Evolutionary conservation across 2,329 filamentous ascomycete species (phyloP).

Genomic region (Metarhizium brunneum): DNA sequence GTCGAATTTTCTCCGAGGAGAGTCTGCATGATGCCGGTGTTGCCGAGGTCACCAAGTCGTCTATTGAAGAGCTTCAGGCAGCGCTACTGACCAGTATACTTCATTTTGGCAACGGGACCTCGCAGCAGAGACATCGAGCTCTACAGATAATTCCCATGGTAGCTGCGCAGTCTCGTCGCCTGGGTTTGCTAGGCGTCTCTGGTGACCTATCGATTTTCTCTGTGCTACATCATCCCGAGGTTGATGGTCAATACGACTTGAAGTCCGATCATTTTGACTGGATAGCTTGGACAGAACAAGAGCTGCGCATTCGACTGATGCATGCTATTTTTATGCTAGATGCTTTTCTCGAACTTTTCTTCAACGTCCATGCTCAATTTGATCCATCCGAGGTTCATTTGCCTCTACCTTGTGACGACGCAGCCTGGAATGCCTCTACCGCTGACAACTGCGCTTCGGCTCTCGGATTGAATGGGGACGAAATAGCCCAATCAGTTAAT

Average conservation of each 20-base stretch:
- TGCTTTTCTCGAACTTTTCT: slow-evolving; percentile 58
- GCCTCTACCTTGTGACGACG: slow-evolving; percentile 64
- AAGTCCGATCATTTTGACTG: slow-evolving; percentile 34
- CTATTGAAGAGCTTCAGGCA: slow-evolving; percentile 60
- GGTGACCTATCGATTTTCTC: slow-evolving; percentile 27
- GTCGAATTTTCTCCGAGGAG: slow-evolving; percentile 32
- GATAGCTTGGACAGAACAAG: slow-evolving; percentile 60
- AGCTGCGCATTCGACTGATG: slow-evolving; percentile 57
- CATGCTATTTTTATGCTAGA: slow-evolving; percentile 57
- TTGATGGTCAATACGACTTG: slow-evolving; percentile 33
- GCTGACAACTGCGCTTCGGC: slow-evolving; percentile 53
- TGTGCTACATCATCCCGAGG: slow-evolving; percentile 53
- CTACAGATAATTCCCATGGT: slow-evolving; percentile 49
- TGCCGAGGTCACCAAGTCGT: slow-evolving; percentile 22
- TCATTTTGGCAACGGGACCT: slow-evolving; percentile 62
- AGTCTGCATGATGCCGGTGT: slow-evolving; percentile 11
- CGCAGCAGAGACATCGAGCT: slow-evolving; percentile 54
- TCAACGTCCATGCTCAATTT: slow-evolving; percentile 57
- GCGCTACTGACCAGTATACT: slow-evolving; percentile 53
- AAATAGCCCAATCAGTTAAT: slow-evolving; percentile 34
- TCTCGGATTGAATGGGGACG: slow-evolving; percentile 53
- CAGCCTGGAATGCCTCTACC: slow-evolving; percentile 59
- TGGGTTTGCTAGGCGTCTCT: slow-evolving; percentile 46
- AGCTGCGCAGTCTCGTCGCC: slow-evolving; percentile 45
- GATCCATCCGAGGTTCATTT: slow-evolving; percentile 55